Percentiles rank a stretch among this genome's conserved stretches.
Conservation (phyloP, 2,329 filamentous ascomycete species). For the Lachnellula occidentalis region DNA sequence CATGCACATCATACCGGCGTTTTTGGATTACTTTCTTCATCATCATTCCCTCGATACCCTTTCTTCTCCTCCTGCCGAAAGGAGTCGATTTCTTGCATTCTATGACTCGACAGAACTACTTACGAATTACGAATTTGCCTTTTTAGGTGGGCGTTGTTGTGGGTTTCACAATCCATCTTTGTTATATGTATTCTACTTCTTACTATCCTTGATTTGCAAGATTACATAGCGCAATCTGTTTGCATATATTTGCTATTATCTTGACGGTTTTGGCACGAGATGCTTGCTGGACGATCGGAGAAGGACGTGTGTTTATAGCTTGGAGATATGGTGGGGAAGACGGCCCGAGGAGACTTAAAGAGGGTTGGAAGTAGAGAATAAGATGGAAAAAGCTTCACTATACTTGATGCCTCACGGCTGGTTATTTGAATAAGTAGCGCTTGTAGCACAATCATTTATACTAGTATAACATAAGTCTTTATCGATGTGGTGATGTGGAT, state of each 20-base stretch:
- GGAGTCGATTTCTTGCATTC: constrained; percentile 3
- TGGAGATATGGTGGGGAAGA: not conserved
- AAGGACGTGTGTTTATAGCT: constrained; percentile 10
- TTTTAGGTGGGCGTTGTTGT: constrained; percentile 1
- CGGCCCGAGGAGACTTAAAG: not conserved
- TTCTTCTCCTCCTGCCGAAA: not conserved
- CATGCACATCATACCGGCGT: constrained; percentile 2
- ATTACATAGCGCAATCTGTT: constrained; percentile 8
- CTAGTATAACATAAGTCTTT: too few relatives aligned
- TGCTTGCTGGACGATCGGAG: not conserved
- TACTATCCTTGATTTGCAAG: constrained; percentile 22
- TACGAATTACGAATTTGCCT: constrained; percentile 14
- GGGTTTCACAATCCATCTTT: not conserved
- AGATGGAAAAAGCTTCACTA: constrained; percentile 18
- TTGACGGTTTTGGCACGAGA: not conserved
- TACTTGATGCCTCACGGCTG: constrained; percentile 28
- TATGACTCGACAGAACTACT: not conserved
- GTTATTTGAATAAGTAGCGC: constrained; percentile 18
- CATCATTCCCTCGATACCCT: constrained; percentile 14
- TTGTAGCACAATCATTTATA: too few relatives aligned
- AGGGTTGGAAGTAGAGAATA: constrained; percentile 5
- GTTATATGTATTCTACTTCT: constrained; percentile 26
- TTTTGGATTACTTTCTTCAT: constrained; percentile 12
- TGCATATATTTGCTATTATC: not conserved
- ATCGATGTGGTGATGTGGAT: not conserved